Percentiles rank a stretch among this genome's conserved stretches.
These are phyloP conservation scores for Knufia petricola DNA, from an alignment of 2,329 filamentous ascomycete species.

Conservation along the genomic window DNA sequence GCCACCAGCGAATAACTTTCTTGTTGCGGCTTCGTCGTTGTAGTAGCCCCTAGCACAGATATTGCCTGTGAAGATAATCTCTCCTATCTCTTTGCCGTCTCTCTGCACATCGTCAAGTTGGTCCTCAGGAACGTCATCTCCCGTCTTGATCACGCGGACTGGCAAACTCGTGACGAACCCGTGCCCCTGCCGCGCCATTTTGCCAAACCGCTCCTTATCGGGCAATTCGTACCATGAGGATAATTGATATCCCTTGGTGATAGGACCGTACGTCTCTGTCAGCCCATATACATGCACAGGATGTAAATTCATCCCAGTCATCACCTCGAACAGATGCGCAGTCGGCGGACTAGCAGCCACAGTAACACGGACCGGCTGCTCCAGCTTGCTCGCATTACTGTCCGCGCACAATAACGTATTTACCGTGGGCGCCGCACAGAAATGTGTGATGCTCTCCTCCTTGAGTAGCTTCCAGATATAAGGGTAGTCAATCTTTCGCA, in stretches of 20 bases:
- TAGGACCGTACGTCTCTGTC: conserved; percentile 85
- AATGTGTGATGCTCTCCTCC: conserved; percentile 81
- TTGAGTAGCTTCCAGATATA: conserved; percentile 85
- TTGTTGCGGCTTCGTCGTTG: conserved; percentile 77
- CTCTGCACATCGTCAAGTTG: conserved; percentile 57
- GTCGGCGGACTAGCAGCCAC: conserved; percentile 89
- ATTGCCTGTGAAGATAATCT: conserved; percentile 82
- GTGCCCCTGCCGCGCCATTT: conserved; percentile 90
- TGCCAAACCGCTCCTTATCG: conserved; percentile 65
- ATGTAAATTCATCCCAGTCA: conserved; percentile 75
- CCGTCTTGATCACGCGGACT: conserved; percentile 70
- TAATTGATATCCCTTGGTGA: conserved; percentile 86
- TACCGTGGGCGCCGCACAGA: conserved; percentile 90
- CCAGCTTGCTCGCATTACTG: conserved; percentile 61
- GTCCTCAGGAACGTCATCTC: conserved; percentile 35
- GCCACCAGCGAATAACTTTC: conserved; percentile 77
- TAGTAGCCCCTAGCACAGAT: conserved; percentile 89
- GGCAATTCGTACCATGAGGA: conserved; percentile 73
- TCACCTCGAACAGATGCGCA: conserved; percentile 82
- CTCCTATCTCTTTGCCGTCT: conserved; percentile 67
- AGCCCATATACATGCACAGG: conserved; percentile 90
- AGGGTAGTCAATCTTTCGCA: conserved; percentile 90
- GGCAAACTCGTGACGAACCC: conserved; percentile 78
- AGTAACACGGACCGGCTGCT: conserved; percentile 68
- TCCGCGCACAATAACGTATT: conserved; percentile 85